Percentiles rank a stretch among this genome's conserved stretches.
Evolutionary conservation across 129 eudicot species (phyloP).

Genomic region (Tagetes patula): DNA sequence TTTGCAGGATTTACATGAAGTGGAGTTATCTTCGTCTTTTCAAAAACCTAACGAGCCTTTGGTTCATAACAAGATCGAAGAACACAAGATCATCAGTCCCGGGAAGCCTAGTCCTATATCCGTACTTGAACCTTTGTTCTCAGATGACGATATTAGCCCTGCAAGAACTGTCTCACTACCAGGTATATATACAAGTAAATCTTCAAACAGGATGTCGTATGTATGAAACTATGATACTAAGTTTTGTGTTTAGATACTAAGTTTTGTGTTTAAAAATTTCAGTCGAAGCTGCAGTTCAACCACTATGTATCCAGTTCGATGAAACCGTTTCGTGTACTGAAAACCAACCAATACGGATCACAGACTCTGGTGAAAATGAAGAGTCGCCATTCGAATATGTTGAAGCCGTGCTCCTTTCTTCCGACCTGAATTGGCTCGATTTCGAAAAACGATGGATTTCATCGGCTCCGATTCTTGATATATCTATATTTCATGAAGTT

Average conservation of each 20-base stretch:
- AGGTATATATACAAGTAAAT: conserved; percentile 39
- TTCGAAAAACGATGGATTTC: conserved; percentile 74
- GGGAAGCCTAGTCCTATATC: conserved; percentile 79
- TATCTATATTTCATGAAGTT: conserved; percentile 75
- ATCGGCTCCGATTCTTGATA: conserved; percentile 53
- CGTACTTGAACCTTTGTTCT: conserved; percentile 73
- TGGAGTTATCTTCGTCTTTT: conserved; percentile 27
- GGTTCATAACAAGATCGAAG: conserved; percentile 29
- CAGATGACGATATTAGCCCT: conserved; percentile 85
- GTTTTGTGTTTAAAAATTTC: conserved; percentile 17
- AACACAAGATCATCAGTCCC: conserved; percentile 27
- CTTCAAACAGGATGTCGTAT: background rate
- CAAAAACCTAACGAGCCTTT: conserved; percentile 32
- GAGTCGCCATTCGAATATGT: conserved; percentile 85
- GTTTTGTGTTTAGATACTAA: background rate
- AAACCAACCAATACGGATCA: conserved; percentile 48
- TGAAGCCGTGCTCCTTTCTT: conserved; percentile 80
- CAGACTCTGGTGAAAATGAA: conserved; percentile 47
- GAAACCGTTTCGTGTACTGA: conserved; percentile 37
- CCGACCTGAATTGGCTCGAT: conserved; percentile 86
- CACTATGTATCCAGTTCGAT: conserved; percentile 64
- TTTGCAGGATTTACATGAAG: conserved; percentile 54
- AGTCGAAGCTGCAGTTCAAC: conserved; percentile 61
- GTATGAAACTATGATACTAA: background rate
- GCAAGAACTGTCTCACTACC: conserved; percentile 49